Evolutionary conservation across 768 basidiomycete genomes (phyloP).

Genomic region (Kwoniella botswanensis): DNA sequence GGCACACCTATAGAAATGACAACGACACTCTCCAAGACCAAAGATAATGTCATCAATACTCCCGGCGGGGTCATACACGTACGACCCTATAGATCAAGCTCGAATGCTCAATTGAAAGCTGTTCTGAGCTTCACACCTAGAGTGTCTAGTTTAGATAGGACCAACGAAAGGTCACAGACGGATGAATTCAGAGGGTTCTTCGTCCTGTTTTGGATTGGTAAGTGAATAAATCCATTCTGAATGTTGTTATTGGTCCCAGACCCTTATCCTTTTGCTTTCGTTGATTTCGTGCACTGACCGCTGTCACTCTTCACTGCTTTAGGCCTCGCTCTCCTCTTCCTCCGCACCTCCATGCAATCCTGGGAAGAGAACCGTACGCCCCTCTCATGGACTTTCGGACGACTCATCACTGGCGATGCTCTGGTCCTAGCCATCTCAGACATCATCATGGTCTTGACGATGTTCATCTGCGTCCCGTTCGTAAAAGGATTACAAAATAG

Average conservation of each 20-base stretch:
- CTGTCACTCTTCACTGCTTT: constrained; percentile 58
- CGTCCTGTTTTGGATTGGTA: constrained; percentile 78
- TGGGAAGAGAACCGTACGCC: constrained; percentile 74
- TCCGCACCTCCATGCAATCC: constrained; percentile 67
- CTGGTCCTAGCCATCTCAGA: constrained; percentile 82
- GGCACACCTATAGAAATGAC: constrained; percentile 34
- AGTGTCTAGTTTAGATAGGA: constrained; percentile 80
- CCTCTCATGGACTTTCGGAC: constrained; percentile 77
- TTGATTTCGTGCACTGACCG: neutral
- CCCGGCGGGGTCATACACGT: constrained; percentile 47
- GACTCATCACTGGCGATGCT: constrained; percentile 85
- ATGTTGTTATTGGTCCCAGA: too few species aligned
- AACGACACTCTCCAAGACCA: constrained; percentile 30
- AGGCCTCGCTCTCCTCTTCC: constrained; percentile 73
- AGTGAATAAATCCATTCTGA: constrained; percentile 12
- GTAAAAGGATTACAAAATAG: constrained; percentile 75
- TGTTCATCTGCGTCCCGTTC: constrained; percentile 78
- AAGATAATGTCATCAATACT: constrained; percentile 37
- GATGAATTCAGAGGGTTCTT: constrained; percentile 97
- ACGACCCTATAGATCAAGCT: constrained; percentile 66
- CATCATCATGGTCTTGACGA: constrained; percentile 75
- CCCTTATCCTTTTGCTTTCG: too few species aligned
- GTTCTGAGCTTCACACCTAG: constrained; percentile 85
- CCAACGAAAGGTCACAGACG: constrained; percentile 71
- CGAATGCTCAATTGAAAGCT: constrained; percentile 77